A percentile compares a stretch with the other conserved stretches of the same genome.
These are phyloP conservation scores for Daldinia childiae DNA, from an alignment of 495 filamentous ascomycete genomes.

Conservation along the genomic window DNA sequence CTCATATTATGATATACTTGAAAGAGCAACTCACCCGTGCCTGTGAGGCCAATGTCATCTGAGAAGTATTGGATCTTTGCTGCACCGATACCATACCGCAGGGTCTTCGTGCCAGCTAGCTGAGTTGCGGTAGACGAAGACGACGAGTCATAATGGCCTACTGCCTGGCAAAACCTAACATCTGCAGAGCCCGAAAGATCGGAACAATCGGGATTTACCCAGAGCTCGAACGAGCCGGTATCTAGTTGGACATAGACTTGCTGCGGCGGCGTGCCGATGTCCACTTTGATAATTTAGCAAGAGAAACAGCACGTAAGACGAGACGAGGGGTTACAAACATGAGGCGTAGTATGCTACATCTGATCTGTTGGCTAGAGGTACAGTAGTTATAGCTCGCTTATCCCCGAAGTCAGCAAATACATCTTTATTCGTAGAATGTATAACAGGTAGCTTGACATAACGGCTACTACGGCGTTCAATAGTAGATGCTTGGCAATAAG, in stretches of 20 bases:
- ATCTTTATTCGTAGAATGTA: slow-evolving; percentile 56
- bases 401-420: slow-evolving; percentile 49
- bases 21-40: slow-evolving; percentile 40
- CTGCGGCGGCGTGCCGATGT: slow-evolving; percentile 60
- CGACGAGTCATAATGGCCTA: slow-evolving; percentile 52
- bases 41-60: slow-evolving; percentile 55
- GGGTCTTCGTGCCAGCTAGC: slow-evolving; percentile 45
- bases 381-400: slow-evolving; percentile 51
- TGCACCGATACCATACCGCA: slow-evolving; percentile 58
- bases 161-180: slow-evolving; percentile 53
- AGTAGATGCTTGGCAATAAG: slow-evolving; percentile 41
- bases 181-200: slow-evolving; percentile 48
- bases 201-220: slow-evolving; percentile 61
- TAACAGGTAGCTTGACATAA: slow-evolving; percentile 57
- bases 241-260: slow-evolving; percentile 59
- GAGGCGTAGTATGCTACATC: slow-evolving; percentile 62
- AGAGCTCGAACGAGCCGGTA: slow-evolving; percentile 62
- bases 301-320: not conserved
- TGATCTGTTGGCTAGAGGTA: slow-evolving; percentile 57
- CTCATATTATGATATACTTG: too few species aligned
- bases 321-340: slow-evolving; percentile 41
- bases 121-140: slow-evolving; percentile 49
- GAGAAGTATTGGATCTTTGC: slow-evolving; percentile 57
- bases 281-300: slow-evolving; percentile 49
- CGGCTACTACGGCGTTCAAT: slow-evolving; percentile 38